A percentile compares a stretch with the other conserved stretches of the same genome.
Conservation (phyloP, 805 yeast genomes). For the Starmerella scarabaei region DNA sequence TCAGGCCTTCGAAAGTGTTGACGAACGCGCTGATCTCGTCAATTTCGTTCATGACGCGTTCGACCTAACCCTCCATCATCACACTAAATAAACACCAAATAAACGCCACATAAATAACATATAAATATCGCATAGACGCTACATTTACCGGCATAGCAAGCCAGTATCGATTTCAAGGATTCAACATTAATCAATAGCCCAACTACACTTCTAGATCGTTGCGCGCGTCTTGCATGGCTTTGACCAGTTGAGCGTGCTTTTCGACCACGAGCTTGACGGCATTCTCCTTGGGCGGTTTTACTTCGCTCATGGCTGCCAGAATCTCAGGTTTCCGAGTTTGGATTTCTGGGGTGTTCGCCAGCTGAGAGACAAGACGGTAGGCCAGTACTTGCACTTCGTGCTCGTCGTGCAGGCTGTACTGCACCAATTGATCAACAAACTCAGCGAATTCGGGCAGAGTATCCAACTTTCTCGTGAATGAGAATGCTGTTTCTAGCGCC, state of each 20-base stretch:
- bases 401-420: constrained; percentile 46
- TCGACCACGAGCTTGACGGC: constrained; percentile 50
- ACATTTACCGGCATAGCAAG: too few relatives aligned
- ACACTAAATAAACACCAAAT: too few relatives aligned
- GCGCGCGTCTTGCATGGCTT: constrained; percentile 1
- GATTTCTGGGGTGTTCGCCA: constrained; percentile 19
- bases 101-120: too few relatives aligned
- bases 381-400: constrained; percentile 46
- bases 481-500: constrained; percentile 54
- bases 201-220: too few relatives aligned
- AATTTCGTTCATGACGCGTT: too few relatives aligned
- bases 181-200: too few relatives aligned
- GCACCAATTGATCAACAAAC: constrained; percentile 34
- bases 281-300: constrained; percentile 34
- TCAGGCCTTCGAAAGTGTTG: constrained; percentile 40
- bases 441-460: too few relatives aligned
- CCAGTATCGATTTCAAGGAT: too few relatives aligned
- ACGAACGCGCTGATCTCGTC: constrained; percentile 29
- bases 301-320: constrained; percentile 13
- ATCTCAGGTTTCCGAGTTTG: background rate
- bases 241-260: constrained; percentile 4
- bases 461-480: constrained; percentile 24
- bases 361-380: constrained; percentile 34
- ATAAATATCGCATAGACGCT: too few relatives aligned
- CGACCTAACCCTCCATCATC: too few relatives aligned